phyloP scores from a whole-genome alignment of 2,329 filamentous ascomycete genomes.

The Pestalotiopsis sp. region DNA sequence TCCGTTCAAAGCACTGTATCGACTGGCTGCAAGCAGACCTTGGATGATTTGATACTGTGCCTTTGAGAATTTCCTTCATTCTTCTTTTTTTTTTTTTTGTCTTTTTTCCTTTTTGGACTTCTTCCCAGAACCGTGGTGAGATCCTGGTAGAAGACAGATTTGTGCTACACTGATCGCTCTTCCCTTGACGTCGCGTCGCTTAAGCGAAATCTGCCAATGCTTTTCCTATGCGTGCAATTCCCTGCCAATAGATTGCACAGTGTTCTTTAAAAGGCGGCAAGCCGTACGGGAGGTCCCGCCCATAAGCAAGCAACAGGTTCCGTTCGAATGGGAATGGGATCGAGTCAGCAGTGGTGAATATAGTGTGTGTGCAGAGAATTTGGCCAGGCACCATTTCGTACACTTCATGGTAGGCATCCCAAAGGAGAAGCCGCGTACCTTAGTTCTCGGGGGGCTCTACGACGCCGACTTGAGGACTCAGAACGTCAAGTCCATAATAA shows the following conservation, averaged over 20 bases:
- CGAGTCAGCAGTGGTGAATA: not conserved
- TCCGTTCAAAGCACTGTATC: not conserved
- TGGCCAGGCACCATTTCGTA: too few relatives aligned
- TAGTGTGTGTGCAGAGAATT: not conserved
- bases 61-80: not conserved
- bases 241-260: not conserved
- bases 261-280: not conserved
- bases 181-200: not conserved
- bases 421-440: not conserved
- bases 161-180: not conserved
- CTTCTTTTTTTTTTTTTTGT: too few relatives aligned
- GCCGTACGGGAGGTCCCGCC: conserved; percentile 6
- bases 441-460: not conserved
- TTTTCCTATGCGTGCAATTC: not conserved
- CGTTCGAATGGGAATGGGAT: not conserved
- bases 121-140: not conserved
- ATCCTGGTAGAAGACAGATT: not conserved
- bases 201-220: not conserved
- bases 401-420: not conserved
- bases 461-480: not conserved
- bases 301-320: not conserved
- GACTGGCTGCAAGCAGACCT: not conserved
- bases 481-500: not conserved
- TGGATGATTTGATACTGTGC: not conserved
- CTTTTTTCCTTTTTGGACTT: too few relatives aligned